Evolutionary conservation across 2,329 filamentous ascomycete genomes (phyloP).

Genomic region (Aspergillus fumigatus): DNA sequence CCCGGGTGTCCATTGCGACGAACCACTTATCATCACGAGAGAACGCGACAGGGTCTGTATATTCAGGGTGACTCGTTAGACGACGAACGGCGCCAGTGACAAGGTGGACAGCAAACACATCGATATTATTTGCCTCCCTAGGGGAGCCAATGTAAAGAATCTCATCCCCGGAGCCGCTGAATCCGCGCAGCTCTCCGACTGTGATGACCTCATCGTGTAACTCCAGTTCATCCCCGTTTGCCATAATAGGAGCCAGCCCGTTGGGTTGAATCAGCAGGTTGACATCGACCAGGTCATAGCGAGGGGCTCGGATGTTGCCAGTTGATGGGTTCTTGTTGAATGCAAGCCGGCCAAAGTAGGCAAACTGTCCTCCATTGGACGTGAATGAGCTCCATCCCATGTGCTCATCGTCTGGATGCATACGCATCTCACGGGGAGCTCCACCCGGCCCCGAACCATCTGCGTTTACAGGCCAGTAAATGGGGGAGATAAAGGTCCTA

Average conservation of each 20-base stretch:
- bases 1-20: slow-evolving; percentile 11
- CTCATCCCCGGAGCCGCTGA: slow-evolving; percentile 11
- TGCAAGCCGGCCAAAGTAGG: slow-evolving; percentile 36
- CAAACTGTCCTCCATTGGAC: slow-evolving; percentile 15
- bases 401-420: slow-evolving; percentile 45
- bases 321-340: slow-evolving; percentile 37
- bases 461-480: slow-evolving; percentile 32
- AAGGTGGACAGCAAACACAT: slow-evolving; percentile 11
- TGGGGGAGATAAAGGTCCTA: slow-evolving; percentile 37
- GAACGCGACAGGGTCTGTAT: slow-evolving; percentile 10
- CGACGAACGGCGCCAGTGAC: slow-evolving; percentile 10
- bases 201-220: slow-evolving; percentile 1
- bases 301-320: slow-evolving; percentile 25
- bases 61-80: slow-evolving; percentile 13
- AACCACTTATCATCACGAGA: slow-evolving; percentile 12
- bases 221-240: no score
- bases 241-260: neutral
- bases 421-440: slow-evolving; percentile 39
- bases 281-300: slow-evolving; percentile 42
- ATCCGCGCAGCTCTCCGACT: slow-evolving; percentile 12
- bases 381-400: slow-evolving; percentile 42
- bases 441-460: slow-evolving; percentile 32
- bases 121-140: slow-evolving; percentile 11
- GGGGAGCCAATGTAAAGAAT: slow-evolving; percentile 11
- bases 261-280: slow-evolving; percentile 30